Conservation (phyloP, 495 filamentous ascomycete genomes). For the Thozetella sp. region DNA sequence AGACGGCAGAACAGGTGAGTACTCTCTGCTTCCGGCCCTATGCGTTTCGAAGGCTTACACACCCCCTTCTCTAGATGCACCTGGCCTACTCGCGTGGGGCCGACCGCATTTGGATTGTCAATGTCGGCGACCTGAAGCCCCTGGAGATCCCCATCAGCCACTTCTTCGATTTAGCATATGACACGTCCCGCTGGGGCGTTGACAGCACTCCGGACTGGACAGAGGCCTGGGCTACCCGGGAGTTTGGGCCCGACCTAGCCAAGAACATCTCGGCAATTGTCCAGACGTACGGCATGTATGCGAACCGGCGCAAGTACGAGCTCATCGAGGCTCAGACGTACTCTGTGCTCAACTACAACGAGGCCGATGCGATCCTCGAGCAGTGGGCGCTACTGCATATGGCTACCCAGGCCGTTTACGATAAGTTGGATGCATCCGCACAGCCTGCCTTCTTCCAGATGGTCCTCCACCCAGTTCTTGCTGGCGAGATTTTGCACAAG, state of each 20-base stretch:
- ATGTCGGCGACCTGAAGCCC: constrained; percentile 74
- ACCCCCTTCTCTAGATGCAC: constrained; percentile 47
- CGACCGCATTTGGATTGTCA: constrained; percentile 74
- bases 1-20: constrained; percentile 59
- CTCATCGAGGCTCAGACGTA: constrained; percentile 65
- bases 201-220: constrained; percentile 60
- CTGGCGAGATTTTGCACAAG: constrained; percentile 60
- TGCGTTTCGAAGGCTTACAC: not conserved
- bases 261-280: constrained; percentile 55
- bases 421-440: constrained; percentile 42
- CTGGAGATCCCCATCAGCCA: constrained; percentile 70
- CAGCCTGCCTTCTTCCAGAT: constrained; percentile 70
- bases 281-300: constrained; percentile 63
- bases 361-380: constrained; percentile 65
- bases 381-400: constrained; percentile 61
- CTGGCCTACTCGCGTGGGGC: constrained; percentile 63
- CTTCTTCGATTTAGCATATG: constrained; percentile 69
- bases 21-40: not conserved
- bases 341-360: constrained; percentile 69
- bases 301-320: constrained; percentile 69
- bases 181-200: constrained; percentile 54
- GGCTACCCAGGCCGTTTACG: constrained; percentile 57
- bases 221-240: constrained; percentile 56
- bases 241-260: constrained; percentile 56
- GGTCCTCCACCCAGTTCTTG: constrained; percentile 67